A percentile compares a stretch with the other conserved stretches of the same genome.
phyloP scores from a whole-genome alignment of 768 basidiomycete genomes.

The Tricholoma terreum region DNA sequence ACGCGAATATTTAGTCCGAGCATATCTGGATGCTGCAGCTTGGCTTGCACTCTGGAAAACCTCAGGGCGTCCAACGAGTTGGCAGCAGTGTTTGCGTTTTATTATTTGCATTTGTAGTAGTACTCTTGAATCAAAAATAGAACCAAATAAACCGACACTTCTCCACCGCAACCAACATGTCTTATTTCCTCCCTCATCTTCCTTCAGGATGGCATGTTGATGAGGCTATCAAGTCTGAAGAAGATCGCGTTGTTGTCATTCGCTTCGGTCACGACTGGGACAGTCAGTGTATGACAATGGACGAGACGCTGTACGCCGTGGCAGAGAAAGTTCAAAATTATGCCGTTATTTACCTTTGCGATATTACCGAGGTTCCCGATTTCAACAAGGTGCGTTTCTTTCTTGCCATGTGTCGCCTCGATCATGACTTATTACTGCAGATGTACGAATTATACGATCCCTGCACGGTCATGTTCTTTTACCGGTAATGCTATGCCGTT shows the following conservation, averaged over 20 bases:
- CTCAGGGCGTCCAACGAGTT: too few relatives aligned
- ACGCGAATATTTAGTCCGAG: too few relatives aligned
- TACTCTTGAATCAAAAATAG: too few relatives aligned
- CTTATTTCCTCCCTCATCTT: conserved; percentile 85
- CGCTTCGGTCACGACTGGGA: conserved; percentile 96
- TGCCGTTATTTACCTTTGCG: conserved; percentile 92
- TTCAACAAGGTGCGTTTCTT: conserved; percentile 82
- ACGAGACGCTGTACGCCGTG: conserved; percentile 90
- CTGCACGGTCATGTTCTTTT: conserved; percentile 98
- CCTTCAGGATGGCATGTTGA: conserved; percentile 98
- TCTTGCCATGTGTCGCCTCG: not conserved
- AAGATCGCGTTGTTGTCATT: conserved; percentile 91
- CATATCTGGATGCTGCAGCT: too few relatives aligned
- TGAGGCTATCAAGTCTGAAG: conserved; percentile 97
- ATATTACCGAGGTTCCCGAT: conserved; percentile 96
- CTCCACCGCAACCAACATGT: conserved; percentile 46
- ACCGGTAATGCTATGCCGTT: conserved; percentile 58
- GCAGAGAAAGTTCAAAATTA: conserved; percentile 98
- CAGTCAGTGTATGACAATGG: conserved; percentile 96
- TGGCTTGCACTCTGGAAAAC: too few relatives aligned
- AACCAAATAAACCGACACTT: too few relatives aligned
- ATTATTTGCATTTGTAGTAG: too few relatives aligned
- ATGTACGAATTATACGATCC: conserved; percentile 99
- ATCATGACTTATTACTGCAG: conserved; percentile 35
- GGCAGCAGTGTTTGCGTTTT: too few relatives aligned